Evolutionary conservation across 805 yeast species (phyloP), one percentile per base, ranked within the genome.

Genomic region (Suhomyces canberraensis): DNA sequence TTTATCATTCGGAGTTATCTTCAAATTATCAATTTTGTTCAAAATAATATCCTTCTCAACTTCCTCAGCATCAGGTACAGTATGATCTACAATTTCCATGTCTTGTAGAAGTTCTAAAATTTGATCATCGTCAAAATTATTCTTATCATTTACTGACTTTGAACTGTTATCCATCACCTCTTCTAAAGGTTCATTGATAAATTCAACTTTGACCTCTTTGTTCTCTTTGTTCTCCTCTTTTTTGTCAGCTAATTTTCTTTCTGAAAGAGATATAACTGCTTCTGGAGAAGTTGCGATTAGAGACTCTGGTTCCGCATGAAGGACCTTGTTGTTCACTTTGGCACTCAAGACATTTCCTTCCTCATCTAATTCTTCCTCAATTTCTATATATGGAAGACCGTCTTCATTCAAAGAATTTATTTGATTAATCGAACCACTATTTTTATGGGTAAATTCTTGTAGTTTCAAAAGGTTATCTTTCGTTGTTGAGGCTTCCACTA

Each of bases 281-380:
- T 17, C 18, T 18, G 31, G 13, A 16, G 20, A 7, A 6, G 21
- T 29, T 30, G 8, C 16, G 5, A 24, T 24, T 9, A n/a, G 14
- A 8, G 7, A 5, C 5, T 24, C 11, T 9, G 7, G 11, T 8
- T 8, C 1, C 9, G 8, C 9, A 20, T 20, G 8, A 8, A 24
- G 6, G 13, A 8, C 11, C 13, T 42, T 42, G 25, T 58, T 47
- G 33, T 60, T 64, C 8, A 64, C 32, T 31, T 46, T 59, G 4
- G 47, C 61, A 6, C 46, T 42, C 2, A 84, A 53, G 1, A 89
- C 71, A 41, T 84, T 78, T 0, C 79, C 96, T n/a, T 84, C 80
- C 1, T 86, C 96, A 57, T 89, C 96, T 25, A 90, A 58, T 36
- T 55, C 61, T 52, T 89, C 97, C 36, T 80, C 70, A 16, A 90